phyloP scores from a whole-genome alignment of 306 rosid genomes.

The Cucurbita argyrosperma region DNA sequence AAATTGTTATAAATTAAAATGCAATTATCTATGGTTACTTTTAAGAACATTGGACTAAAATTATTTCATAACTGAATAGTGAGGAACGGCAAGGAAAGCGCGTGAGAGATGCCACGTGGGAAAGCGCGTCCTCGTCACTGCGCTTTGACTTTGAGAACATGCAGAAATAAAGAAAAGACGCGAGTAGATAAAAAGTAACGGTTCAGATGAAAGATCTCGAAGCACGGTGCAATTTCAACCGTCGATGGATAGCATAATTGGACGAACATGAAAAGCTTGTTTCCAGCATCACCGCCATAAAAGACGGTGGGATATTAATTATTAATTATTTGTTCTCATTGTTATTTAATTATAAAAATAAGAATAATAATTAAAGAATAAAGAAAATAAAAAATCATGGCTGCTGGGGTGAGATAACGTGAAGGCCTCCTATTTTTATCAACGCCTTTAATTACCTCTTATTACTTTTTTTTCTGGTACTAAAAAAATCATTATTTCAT shows the following conservation, averaged over 20 bases:
- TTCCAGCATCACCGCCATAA: constrained; percentile 6
- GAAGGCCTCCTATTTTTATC: not conserved
- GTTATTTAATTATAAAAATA: not conserved
- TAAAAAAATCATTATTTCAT: not conserved
- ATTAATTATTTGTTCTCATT: not conserved
- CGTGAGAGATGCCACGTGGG: not conserved
- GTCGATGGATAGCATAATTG: not conserved
- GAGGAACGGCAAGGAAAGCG: not conserved
- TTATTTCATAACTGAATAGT: too few relatives aligned
- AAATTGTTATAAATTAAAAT: too few relatives aligned
- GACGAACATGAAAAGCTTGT: not conserved
- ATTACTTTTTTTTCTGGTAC: not conserved
- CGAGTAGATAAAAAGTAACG: not conserved
- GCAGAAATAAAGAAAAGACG: not conserved
- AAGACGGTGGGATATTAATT: constrained; percentile 2
- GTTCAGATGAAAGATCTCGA: not conserved
- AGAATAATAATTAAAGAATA: too few relatives aligned
- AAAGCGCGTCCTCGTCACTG: not conserved
- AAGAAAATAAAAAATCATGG: not conserved
- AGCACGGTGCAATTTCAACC: not conserved
- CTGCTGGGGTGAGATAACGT: not conserved
- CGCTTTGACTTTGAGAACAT: not conserved
- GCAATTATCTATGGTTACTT: too few relatives aligned
- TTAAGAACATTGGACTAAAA: too few relatives aligned
- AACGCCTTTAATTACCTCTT: not conserved